Evolutionary conservation across 2,329 filamentous ascomycete genomes (phyloP).

Genomic region (Fusarium lateritium): DNA sequence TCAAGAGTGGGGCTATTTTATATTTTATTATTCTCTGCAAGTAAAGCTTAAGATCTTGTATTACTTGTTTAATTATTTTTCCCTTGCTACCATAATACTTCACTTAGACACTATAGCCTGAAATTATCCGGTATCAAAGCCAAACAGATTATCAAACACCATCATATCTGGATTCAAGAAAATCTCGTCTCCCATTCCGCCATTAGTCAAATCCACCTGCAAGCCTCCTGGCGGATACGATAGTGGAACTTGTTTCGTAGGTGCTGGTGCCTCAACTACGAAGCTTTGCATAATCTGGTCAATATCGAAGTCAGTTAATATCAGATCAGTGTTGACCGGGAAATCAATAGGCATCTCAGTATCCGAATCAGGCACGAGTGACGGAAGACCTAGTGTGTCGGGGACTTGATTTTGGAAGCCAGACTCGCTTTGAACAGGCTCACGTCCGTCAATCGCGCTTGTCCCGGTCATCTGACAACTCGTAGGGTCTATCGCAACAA

Average conservation of each 20-base stretch:
- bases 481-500: neutral
- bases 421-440: rapidly evolving
- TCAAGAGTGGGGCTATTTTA: no score
- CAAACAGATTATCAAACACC: slow-evolving; percentile 13
- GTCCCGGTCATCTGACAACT: neutral
- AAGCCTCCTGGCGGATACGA: no score
- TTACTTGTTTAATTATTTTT: no score
- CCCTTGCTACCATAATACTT: no score
- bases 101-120: neutral
- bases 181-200: neutral
- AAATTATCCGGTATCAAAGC: slow-evolving; percentile 1
- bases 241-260: neutral
- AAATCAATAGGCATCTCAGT: neutral
- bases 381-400: neutral
- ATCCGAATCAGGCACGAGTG: rapidly evolving
- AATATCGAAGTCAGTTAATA: slow-evolving; percentile 4
- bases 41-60: no score
- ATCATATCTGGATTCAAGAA: neutral
- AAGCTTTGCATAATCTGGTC: slow-evolving; percentile 26
- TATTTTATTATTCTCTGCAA: no score
- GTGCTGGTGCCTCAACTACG: rapidly evolving
- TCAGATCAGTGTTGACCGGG: neutral
- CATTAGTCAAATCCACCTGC: neutral
- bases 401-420: rapidly evolving
- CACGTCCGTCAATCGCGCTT: rapidly evolving